Evolutionary conservation across 345 rosid genomes (phyloP), one percentile per base, ranked within the genome.

Genomic region (Angophora floribunda): DNA sequence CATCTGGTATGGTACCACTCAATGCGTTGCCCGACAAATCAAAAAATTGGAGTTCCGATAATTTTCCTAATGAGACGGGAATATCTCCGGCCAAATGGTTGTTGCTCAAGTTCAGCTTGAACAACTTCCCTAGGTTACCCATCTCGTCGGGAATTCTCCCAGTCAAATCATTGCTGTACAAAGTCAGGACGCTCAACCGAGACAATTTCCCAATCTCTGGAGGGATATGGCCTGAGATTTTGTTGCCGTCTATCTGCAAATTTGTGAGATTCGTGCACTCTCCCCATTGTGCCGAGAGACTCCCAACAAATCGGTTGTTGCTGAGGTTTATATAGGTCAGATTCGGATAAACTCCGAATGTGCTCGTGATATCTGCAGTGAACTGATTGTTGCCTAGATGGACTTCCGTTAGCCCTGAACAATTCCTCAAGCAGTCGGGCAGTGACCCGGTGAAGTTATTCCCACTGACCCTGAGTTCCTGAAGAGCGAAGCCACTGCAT

Each of bases 401-500:
- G 78, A 95, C 92, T 87, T 95, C 90, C 1, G 1, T 86, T 52
- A 95, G 89, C n/a, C 41, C 47, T 4, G 90, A 90, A 87, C 96
- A 95, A 49, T 91, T 90, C 70, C 90, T 93, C 93, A 95, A 88
- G 93, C 96, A 94, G 52, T 90, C 65, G 5, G 96, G 97, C 67
- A 95, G 50, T 30, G 95, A 45, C 52, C 96, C 97, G 1, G 94
- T 94, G 85, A 95, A 92, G 51, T 88, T 93, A 93, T 95, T 94
- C n/a, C 53, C 89, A 82, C 93, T 93, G 41, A 94, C 96, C 1
- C 93, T 93, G 41, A 95, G 52, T 14, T 88, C 52, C 59, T 90
- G 50, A 26, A 95, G 94, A 61, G 79, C 87, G 50, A 91, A 87
- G 30, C 95, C 93, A n/a, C 94, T 93, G 88, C 97, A 94, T 51